Percentiles rank a stretch among this genome's conserved stretches.
phyloP scores from a whole-genome alignment of 2,329 filamentous ascomycete genomes.

The Coniochaeta sp. region DNA sequence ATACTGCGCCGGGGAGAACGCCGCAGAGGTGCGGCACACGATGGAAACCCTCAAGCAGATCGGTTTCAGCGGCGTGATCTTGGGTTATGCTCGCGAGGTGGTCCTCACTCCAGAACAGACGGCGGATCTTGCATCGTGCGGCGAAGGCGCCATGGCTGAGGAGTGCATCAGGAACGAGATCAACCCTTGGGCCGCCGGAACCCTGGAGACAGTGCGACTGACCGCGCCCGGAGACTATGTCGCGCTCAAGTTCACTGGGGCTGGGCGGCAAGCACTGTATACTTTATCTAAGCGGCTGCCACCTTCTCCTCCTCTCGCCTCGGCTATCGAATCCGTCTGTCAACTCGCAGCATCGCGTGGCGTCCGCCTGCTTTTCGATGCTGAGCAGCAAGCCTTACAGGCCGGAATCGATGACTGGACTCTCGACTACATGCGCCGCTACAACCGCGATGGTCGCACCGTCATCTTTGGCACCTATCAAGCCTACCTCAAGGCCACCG shows the following conservation, averaged over 20 bases:
- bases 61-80: slow-evolving; percentile 76
- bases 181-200: slow-evolving; percentile 64
- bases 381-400: slow-evolving; percentile 76
- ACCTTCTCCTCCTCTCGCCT: slow-evolving; percentile 56
- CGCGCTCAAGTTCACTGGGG: slow-evolving; percentile 70
- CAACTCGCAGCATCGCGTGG: slow-evolving; percentile 60
- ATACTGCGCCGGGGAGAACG: slow-evolving; percentile 79
- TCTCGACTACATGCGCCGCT: slow-evolving; percentile 66
- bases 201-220: slow-evolving; percentile 64
- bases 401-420: slow-evolving; percentile 76
- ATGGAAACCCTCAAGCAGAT: slow-evolving; percentile 60
- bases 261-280: slow-evolving; percentile 65
- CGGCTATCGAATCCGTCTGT: slow-evolving; percentile 70
- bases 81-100: slow-evolving; percentile 78
- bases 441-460: slow-evolving; percentile 56
- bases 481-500: slow-evolving; percentile 62
- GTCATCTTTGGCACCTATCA: slow-evolving; percentile 79
- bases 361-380: slow-evolving; percentile 74
- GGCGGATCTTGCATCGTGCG: slow-evolving; percentile 31
- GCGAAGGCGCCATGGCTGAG: slow-evolving; percentile 39
- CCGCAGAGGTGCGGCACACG: slow-evolving; percentile 58
- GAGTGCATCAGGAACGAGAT: slow-evolving; percentile 53
- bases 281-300: slow-evolving; percentile 55
- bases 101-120: slow-evolving; percentile 55
- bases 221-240: slow-evolving; percentile 64